Base-by-base conservation (phyloP, 176 grass and related monocot genomes). In the Oryza glaberrima region DNA sequence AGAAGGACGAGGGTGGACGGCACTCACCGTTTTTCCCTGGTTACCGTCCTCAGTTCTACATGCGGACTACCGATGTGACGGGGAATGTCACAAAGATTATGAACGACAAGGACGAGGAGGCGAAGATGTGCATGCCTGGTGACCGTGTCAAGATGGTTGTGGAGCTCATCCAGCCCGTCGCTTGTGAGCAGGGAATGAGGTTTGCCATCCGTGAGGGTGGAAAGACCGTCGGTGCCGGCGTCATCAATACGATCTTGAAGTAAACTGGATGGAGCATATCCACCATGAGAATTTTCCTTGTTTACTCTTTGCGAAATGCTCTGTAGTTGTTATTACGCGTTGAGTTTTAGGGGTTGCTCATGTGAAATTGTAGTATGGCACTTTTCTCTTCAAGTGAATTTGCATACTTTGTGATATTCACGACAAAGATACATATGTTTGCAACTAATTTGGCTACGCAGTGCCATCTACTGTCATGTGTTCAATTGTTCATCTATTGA, bases 41-140 rank as follows among this genome's bases (percentile, higher is more conserved):
- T 41, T 97, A 97, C 86, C 88, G 95, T 46, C 92, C 95, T 1
- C 92, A 94, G 78, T 97, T 97, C 83, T 97, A 94, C 86, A 97
- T 94, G 95, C 58, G 95, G 69, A 97, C 95, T 26, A 97, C 95
- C 4, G 92, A 94, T 15, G 95, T 93, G 28, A 97, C 95, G 0
- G 92, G 92, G 12, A 94, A 69, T 64, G 92, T 97, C 9, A 88
- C 92, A 8, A 88, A 77, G 32, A 94, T 94, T 20, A 94, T 94
- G 95, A 94, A 94, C 8, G 92, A 97, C 84, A 95, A 98, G 88
- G 95, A 97, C 51, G 95, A 98, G 92, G 92, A 94, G 86, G 89
- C 95, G 0, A 94, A 94, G 84, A 95, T 94, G 92, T 91, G 94
- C 76, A 98, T 94, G 92, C 95, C 95, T 0, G 92, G 92, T 81